phyloP scores from a whole-genome alignment of 2,329 filamentous ascomycete genomes.

The Mycosphaerella sp. region DNA sequence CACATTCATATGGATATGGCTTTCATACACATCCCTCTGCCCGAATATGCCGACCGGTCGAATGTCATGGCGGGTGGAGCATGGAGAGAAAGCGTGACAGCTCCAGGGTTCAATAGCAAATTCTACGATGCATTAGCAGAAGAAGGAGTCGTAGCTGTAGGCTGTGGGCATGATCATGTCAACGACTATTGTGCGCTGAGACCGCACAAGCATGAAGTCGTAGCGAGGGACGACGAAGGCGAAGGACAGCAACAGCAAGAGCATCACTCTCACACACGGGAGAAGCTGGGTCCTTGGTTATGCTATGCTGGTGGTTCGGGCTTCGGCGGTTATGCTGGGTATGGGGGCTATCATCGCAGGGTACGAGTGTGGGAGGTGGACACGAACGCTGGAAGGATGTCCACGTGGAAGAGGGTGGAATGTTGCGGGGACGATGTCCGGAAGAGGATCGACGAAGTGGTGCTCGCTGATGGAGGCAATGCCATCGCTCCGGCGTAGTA shows the following conservation, averaged over 20 bases:
- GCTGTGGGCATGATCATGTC: conserved; percentile 90
- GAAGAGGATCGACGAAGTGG: conserved; percentile 52
- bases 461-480: conserved; percentile 54
- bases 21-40: conserved; percentile 94
- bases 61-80: conserved; percentile 57
- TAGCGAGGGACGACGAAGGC: conserved; percentile 3
- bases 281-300: conserved; percentile 67
- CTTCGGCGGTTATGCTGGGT: conserved; percentile 92
- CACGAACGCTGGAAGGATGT: conserved; percentile 80
- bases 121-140: conserved; percentile 86
- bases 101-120: conserved; percentile 82
- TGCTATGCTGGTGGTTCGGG: conserved; percentile 90
- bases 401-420: conserved; percentile 88
- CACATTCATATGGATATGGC: conserved; percentile 92
- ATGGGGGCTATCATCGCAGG: conserved; percentile 75
- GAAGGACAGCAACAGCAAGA: neutral
- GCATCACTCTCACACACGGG: conserved; percentile 1
- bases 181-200: conserved; percentile 89
- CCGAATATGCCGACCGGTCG: conserved; percentile 67
- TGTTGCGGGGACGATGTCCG: conserved; percentile 46
- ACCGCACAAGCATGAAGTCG: conserved; percentile 20
- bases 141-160: conserved; percentile 78
- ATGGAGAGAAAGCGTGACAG: conserved; percentile 78
- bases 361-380: conserved; percentile 90
- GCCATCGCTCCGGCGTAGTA: conserved; percentile 36